Evolutionary conservation across 176 grass and related monocot genomes (phyloP).

Genomic region (Puya raimondii): DNA sequence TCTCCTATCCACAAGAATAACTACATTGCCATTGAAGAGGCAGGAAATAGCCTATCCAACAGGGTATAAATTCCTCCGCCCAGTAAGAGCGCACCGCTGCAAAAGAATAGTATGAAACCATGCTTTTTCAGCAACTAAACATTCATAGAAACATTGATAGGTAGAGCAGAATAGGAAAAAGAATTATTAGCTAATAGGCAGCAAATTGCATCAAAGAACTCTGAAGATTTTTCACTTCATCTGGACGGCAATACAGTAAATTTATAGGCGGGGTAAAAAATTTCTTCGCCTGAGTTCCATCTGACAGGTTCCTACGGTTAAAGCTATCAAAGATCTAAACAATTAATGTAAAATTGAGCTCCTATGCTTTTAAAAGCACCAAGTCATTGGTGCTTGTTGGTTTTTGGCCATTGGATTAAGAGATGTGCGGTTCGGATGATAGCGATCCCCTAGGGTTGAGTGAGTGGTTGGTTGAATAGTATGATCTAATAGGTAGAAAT

Average conservation of each 20-base stretch:
- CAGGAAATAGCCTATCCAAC: conserved; percentile 65
- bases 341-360: too few relatives aligned
- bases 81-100: conserved; percentile 73
- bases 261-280: background rate
- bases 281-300: background rate
- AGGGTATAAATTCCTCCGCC: conserved; percentile 80
- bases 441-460: too few relatives aligned
- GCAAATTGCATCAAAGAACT: background rate
- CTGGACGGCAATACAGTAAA: background rate
- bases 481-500: too few relatives aligned
- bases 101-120: conserved; percentile 4
- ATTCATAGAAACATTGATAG: background rate
- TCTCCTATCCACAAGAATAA: background rate
- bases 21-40: conserved; percentile 62
- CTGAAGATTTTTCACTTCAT: background rate
- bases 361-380: too few relatives aligned
- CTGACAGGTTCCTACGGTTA: too few relatives aligned
- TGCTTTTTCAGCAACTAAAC: conserved; percentile 5
- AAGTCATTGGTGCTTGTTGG: too few relatives aligned
- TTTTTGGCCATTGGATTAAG: too few relatives aligned
- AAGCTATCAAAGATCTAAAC: too few relatives aligned
- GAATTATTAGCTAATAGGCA: background rate
- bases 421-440: too few relatives aligned
- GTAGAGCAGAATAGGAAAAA: background rate
- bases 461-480: too few relatives aligned